phyloP scores from a whole-genome alignment of 2,329 filamentous ascomycete species.

The Ilyonectria robusta region DNA sequence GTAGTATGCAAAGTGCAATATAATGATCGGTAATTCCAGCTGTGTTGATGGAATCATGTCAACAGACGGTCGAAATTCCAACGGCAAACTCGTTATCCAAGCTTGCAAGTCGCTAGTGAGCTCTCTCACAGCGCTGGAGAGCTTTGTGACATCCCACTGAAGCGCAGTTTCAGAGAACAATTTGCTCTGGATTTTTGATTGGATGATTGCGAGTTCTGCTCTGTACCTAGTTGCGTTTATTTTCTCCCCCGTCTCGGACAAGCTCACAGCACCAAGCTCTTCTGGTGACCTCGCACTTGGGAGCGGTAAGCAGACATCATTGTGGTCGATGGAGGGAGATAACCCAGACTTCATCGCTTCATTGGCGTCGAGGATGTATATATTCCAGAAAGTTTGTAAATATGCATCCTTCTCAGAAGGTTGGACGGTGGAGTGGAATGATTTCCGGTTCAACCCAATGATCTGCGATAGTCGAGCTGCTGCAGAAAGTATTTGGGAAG shows the following conservation, averaged over 20 bases:
- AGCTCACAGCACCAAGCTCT: not conserved
- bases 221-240: not conserved
- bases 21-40: not conserved
- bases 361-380: not conserved
- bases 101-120: not conserved
- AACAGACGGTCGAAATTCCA: conserved; percentile 1
- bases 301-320: not conserved
- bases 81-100: not conserved
- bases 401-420: not conserved
- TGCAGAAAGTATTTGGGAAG: not conserved
- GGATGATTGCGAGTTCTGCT: not conserved
- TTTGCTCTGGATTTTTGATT: not conserved
- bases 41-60: not conserved
- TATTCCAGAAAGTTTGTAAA: not conserved
- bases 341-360: not conserved
- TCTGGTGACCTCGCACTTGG: not conserved
- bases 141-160: not conserved
- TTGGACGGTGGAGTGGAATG: not conserved
- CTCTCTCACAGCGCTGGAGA: not conserved
- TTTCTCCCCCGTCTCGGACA: not conserved
- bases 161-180: not conserved
- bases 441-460: not conserved
- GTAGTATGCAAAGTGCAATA: not conserved
- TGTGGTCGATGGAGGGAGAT: not conserved
- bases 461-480: not conserved